These are phyloP conservation scores for Hemisphaericaspora xylofermentans DNA, from an alignment of 1,139 yeast genomes.

Conservation along the genomic window DNA sequence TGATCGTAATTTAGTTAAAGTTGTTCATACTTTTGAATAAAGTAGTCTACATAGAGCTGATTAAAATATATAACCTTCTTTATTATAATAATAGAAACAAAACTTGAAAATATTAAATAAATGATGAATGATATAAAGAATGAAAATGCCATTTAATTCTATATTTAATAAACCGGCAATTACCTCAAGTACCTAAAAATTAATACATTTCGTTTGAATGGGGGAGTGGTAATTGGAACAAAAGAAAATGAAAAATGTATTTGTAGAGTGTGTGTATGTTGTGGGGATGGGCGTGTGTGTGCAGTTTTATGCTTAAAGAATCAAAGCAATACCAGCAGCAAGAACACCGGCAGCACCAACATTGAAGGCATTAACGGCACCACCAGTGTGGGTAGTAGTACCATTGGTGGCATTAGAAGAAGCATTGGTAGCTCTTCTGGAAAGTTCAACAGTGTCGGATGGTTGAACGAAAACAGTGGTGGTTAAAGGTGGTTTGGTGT, in stretches of 20 bases:
- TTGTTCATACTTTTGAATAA: conserved; percentile 6
- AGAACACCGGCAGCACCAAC: conserved; percentile 37
- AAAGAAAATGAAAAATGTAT: too few relatives aligned
- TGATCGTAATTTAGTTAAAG: conserved; percentile 10
- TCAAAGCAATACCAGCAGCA: conserved; percentile 35
- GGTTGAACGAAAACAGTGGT: conserved; percentile 24
- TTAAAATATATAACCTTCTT: neutral
- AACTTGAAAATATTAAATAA: neutral
- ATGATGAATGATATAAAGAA: neutral
- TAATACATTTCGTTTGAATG: neutral
- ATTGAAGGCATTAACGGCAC: conserved; percentile 21
- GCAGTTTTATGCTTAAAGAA: conserved; percentile 14
- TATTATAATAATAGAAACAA: neutral
- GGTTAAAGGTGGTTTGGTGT: conserved; percentile 30
- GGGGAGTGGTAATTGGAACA: neutral
- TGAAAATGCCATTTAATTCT: conserved; percentile 1
- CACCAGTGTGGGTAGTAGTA: conserved; percentile 21
- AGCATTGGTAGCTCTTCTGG: conserved; percentile 8
- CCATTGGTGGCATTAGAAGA: conserved; percentile 11
- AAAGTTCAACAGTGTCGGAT: conserved; percentile 12
- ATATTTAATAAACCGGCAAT: neutral
- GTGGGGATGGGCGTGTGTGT: neutral
- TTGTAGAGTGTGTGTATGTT: too few relatives aligned
- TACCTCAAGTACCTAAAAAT: neutral
- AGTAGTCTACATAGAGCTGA: neutral